Percentiles rank a stretch among this genome's conserved stretches.
Conservation (phyloP, 805 yeast genomes). For the Metschnikowia similis region DNA sequence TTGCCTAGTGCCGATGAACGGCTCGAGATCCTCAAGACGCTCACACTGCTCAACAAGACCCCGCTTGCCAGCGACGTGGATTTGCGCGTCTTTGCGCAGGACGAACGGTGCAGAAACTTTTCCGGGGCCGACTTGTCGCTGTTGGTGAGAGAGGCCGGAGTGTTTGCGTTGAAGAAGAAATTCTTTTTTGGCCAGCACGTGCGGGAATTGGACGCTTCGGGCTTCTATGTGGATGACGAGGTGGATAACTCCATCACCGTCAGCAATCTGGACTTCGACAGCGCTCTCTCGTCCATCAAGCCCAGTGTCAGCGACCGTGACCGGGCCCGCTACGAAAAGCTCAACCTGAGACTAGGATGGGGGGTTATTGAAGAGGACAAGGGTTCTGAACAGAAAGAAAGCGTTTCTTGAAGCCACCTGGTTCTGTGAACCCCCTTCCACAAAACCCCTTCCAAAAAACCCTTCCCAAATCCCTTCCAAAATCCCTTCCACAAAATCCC, state of each 20-base stretch:
- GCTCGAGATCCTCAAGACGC: slow-evolving; percentile 73
- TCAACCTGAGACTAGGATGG: slow-evolving; percentile 77
- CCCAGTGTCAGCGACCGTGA: slow-evolving; percentile 91
- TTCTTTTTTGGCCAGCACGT: slow-evolving; percentile 48
- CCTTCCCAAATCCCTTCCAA: no score
- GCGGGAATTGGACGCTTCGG: slow-evolving; percentile 36
- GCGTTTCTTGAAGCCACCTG: background rate
- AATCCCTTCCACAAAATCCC: no score
- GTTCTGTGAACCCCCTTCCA: no score
- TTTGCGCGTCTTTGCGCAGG: slow-evolving; percentile 58
- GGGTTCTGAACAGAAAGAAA: slow-evolving; percentile 8
- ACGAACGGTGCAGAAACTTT: slow-evolving; percentile 79
- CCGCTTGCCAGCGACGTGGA: slow-evolving; percentile 68
- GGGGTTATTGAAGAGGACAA: slow-evolving; percentile 38
- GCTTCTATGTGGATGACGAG: slow-evolving; percentile 30
- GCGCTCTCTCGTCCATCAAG: slow-evolving; percentile 69
- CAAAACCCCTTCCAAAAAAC: no score
- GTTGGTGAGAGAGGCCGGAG: slow-evolving; percentile 90
- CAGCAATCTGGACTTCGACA: slow-evolving; percentile 58
- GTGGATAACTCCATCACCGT: slow-evolving; percentile 47
- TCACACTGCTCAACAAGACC: slow-evolving; percentile 65
- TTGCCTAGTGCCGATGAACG: slow-evolving; percentile 78
- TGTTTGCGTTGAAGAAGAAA: slow-evolving; percentile 72
- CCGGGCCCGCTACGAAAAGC: slow-evolving; percentile 66
- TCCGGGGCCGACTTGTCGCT: slow-evolving; percentile 97